Evolutionary conservation across 371 early-diverging fungal species (phyloP), one percentile per base, ranked within the genome.

Genomic region (Saksenaea vasiformis): DNA sequence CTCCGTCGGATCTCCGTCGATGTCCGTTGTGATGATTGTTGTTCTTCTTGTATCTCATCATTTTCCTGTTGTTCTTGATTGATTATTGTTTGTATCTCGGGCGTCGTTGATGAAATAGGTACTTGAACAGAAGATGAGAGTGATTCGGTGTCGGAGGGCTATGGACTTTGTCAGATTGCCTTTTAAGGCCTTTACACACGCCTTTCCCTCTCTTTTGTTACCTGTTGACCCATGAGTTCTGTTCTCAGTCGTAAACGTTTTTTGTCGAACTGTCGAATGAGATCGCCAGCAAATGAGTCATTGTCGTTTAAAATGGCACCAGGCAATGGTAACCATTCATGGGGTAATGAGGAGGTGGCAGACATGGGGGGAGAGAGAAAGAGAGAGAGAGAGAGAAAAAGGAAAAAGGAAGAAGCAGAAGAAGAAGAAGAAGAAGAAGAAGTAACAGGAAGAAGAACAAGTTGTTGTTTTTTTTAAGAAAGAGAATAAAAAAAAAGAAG

Each of bases 321-420:
- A 22, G 76, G 72, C 70, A 75, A 60, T 9, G 76, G 65, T 28
- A 75, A 54, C 69, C 72, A 69, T 63, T 65, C 59, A 24, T 64
- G 55, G 10, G 51, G 22, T 22, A 3, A 22, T 47, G n/a, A n/a
- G n/a, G 51, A 22, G 19, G 51, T 47, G 22, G 15, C 54, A 14
- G 34, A n/a, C 54, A 13, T 5, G 24, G 35, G 37, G 39, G 37
- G 14, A 35, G 19, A 56, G 15, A 31, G 24, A 56, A 41, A 15
- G 31, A 31, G 47, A 62, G 56, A 35, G 22, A 11, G 22, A 47
- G 22, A 22, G 11, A 11, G 7, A 22, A 0, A n/a, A 41, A 22
- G 22, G 8, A 22, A 47, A 22, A 22, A 47, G 22, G 43, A 41
- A 47, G 22, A 47, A 22, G 51, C 17, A 22, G 10, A 26, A 26